Percentiles rank a stretch among this genome's conserved stretches.
These are phyloP conservation scores for Fistulinella cinereoalba DNA, from an alignment of 1,284 basidiomycete species.

Conservation along the genomic window DNA sequence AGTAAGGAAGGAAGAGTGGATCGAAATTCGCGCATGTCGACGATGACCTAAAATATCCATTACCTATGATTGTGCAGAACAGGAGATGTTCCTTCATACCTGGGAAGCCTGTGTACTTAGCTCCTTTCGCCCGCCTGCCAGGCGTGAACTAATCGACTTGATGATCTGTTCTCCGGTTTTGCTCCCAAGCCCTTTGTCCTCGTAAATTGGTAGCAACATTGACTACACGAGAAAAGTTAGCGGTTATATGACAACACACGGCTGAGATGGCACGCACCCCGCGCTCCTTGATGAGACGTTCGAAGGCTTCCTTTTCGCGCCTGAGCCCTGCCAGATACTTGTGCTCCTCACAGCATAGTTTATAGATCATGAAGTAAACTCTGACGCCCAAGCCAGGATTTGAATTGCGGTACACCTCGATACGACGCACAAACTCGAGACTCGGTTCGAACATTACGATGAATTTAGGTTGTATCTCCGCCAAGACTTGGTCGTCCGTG, in stretches of 20 bases:
- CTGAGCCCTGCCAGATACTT: conserved; percentile 88
- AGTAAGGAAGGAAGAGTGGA: conserved; percentile 90
- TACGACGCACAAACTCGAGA: conserved; percentile 86
- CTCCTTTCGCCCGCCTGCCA: conserved; percentile 83
- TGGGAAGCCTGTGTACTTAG: conserved; percentile 66
- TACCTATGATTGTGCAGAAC: background rate
- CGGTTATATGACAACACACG: too few relatives aligned
- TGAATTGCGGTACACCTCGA: conserved; percentile 89
- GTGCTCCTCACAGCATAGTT: conserved; percentile 92
- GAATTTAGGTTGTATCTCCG: conserved; percentile 88
- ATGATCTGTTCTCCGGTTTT: conserved; percentile 58
- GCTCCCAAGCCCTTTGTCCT: conserved; percentile 54
- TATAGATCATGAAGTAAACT: conserved; percentile 96
- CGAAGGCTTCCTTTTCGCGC: conserved; percentile 93
- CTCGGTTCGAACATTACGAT: conserved; percentile 96
- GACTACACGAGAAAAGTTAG: conserved; percentile 45
- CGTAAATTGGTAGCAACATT: conserved; percentile 89
- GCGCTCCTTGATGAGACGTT: conserved; percentile 88
- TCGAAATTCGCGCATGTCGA: conserved; percentile 96
- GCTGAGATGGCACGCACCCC: conserved; percentile 55
- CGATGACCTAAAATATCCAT: conserved; percentile 66
- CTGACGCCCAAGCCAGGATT: conserved; percentile 79
- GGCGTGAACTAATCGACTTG: conserved; percentile 83
- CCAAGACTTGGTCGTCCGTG: conserved; percentile 85
- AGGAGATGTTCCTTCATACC: conserved; percentile 39